phyloP scores from a whole-genome alignment of 306 rosid genomes.

The Luffa acutangula region DNA sequence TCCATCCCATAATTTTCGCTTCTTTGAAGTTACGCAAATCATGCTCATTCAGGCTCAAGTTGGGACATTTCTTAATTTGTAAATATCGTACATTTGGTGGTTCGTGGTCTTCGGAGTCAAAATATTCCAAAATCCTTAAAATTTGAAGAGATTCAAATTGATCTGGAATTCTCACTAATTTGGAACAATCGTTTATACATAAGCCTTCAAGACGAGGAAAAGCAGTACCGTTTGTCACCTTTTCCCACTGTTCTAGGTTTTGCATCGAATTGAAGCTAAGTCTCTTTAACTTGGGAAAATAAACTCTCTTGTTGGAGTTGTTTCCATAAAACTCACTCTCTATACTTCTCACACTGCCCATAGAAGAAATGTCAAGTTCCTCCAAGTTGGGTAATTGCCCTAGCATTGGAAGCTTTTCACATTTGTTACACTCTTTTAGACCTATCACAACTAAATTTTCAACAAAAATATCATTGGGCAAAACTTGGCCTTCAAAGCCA shows the following conservation, averaged over 20 bases:
- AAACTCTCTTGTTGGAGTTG: not conserved
- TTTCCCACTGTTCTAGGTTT: not conserved
- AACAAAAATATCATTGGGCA: not conserved
- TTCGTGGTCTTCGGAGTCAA: not conserved
- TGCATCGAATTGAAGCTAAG: not conserved
- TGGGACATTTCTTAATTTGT: not conserved
- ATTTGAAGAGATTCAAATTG: not conserved
- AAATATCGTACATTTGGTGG: not conserved
- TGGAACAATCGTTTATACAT: not conserved
- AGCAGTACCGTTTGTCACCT: not conserved
- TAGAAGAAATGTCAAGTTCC: not conserved
- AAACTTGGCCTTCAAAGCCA: not conserved
- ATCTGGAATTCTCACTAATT: not conserved
- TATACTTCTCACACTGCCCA: not conserved
- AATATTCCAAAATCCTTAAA: not conserved
- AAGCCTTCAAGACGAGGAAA: not conserved
- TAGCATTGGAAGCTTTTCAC: not conserved
- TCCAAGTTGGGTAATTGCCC: not conserved
- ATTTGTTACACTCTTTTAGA: too few species aligned
- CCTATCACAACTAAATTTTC: not conserved
- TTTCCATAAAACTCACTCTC: not conserved
- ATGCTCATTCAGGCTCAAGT: not conserved
- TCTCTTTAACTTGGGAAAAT: not conserved
- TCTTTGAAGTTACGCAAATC: not conserved
- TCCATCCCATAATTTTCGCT: not conserved